phyloP scores from a whole-genome alignment of 257 asterid species.

The Solanum etuberosum region DNA sequence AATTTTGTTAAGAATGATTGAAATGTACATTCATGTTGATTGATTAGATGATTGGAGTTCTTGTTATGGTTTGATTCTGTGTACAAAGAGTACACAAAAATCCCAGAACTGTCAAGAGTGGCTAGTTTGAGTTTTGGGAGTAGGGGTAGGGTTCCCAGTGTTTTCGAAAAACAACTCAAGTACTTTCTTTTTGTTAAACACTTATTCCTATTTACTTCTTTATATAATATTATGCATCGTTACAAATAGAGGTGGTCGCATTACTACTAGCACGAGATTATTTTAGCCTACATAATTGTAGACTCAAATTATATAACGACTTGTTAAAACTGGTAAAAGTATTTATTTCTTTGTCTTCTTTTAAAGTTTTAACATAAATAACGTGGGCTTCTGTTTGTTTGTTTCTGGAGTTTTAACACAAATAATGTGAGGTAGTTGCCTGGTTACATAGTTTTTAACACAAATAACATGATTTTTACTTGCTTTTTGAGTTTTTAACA shows the following conservation, averaged over 20 bases:
- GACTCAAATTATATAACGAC: background rate
- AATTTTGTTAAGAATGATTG: background rate
- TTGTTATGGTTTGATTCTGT: background rate
- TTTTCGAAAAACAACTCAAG: background rate
- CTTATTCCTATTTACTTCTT: background rate
- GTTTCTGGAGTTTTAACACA: background rate
- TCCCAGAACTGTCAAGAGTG: background rate
- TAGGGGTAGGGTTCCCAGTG: background rate
- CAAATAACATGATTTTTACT: no score
- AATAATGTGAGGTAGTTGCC: background rate
- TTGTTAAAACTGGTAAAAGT: no score
- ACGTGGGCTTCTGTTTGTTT: background rate
- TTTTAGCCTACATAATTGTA: background rate
- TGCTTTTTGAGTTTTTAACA: background rate
- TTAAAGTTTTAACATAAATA: background rate
- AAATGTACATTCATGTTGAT: background rate
- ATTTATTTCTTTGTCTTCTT: no score
- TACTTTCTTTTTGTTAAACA: background rate
- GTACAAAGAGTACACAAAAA: background rate
- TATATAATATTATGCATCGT: no score
- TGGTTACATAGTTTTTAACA: background rate
- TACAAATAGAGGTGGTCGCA: background rate
- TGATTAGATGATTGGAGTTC: background rate
- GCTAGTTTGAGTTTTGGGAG: background rate
- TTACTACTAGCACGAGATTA: background rate